phyloP scores from a whole-genome alignment of 768 basidiomycete genomes.

The Pulveroboletus sp. region DNA sequence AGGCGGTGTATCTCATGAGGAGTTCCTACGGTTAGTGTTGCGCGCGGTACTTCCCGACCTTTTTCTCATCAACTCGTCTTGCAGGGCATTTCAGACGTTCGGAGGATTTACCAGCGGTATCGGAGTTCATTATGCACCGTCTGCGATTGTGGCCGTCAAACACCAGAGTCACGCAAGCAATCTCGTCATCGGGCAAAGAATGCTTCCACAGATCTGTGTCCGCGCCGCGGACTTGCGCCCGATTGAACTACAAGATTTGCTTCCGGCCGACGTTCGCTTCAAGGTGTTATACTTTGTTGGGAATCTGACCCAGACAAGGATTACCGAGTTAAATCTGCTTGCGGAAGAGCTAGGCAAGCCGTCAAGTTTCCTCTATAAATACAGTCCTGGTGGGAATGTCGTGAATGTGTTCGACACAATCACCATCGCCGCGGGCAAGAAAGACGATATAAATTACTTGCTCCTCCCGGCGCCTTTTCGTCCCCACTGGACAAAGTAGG shows the following conservation, averaged over 20 bases:
- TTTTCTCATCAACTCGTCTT: not conserved
- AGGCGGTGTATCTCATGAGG: slow-evolving; percentile 32
- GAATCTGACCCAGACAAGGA: slow-evolving; percentile 18
- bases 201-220: slow-evolving; percentile 35
- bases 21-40: slow-evolving; percentile 33
- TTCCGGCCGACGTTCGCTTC: slow-evolving; percentile 38
- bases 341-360: slow-evolving; percentile 27
- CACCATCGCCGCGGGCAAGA: slow-evolving; percentile 28
- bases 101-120: slow-evolving; percentile 38
- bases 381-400: slow-evolving; percentile 15
- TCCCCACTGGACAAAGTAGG: slow-evolving; percentile 43
- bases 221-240: slow-evolving; percentile 36
- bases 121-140: slow-evolving; percentile 40
- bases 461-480: slow-evolving; percentile 34
- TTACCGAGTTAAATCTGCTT: slow-evolving; percentile 20
- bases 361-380: slow-evolving; percentile 29
- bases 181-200: slow-evolving; percentile 38
- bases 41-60: not conserved
- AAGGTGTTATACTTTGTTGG: slow-evolving; percentile 38
- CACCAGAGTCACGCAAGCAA: slow-evolving; percentile 31
- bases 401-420: slow-evolving; percentile 32
- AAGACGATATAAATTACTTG: slow-evolving; percentile 33
- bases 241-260: slow-evolving; percentile 39
- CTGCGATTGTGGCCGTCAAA: slow-evolving; percentile 31
- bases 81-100: slow-evolving; percentile 36